Evolutionary conservation across 108 stramenopile genomes (phyloP).

Genomic region (Aurantiochytrium sp.): DNA sequence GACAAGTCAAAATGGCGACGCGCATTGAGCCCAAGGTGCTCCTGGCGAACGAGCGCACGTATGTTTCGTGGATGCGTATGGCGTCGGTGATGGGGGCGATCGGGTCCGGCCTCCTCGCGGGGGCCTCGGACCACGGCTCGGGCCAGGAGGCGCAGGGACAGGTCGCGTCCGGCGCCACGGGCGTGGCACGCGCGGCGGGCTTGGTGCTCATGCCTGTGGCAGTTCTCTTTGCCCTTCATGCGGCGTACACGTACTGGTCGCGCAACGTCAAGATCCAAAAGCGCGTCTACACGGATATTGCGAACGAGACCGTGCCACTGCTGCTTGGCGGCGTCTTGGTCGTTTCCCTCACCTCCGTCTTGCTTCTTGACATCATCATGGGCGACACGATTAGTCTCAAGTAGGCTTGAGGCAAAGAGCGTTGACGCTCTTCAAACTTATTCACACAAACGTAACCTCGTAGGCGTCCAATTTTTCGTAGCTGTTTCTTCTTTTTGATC

Average conservation of each 20-base stretch:
- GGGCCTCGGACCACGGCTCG: neutral
- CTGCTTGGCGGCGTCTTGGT: neutral
- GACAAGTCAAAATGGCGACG: neutral
- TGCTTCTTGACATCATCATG: neutral
- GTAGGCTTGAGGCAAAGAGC: neutral
- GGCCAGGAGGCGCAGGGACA: neutral
- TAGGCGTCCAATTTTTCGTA: no score
- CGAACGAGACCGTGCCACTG: neutral
- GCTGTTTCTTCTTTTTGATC: no score
- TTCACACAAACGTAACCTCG: no score
- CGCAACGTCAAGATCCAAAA: neutral
- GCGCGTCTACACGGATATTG: neutral
- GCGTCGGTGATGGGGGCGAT: neutral
- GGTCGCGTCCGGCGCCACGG: neutral
- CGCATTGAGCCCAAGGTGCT: conserved; percentile 7
- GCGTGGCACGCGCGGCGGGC: neutral
- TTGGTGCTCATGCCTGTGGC: conserved; percentile 2
- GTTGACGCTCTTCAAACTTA: no score
- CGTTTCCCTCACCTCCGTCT: neutral
- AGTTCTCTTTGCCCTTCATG: neutral
- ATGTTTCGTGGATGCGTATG: neutral
- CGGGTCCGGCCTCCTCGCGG: neutral
- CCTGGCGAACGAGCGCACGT: conserved; percentile 16
- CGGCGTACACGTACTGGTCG: neutral
- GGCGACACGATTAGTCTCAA: neutral